A percentile compares a stretch with the other conserved stretches of the same genome.
These are phyloP conservation scores for Fonsecaea monophora DNA, from an alignment of 2,329 filamentous ascomycete species.

Conservation along the genomic window DNA sequence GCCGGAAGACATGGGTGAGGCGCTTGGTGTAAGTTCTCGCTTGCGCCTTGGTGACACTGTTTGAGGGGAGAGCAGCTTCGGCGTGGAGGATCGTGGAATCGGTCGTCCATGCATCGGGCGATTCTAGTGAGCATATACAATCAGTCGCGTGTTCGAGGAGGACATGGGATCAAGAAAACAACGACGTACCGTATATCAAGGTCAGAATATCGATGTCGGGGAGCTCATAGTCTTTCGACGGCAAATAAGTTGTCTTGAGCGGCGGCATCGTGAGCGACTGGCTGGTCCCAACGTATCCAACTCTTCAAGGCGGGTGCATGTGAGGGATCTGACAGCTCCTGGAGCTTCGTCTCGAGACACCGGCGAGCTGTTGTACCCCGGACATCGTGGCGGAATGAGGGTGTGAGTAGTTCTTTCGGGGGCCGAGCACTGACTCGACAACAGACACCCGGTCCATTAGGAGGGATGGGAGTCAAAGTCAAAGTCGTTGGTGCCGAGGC, in stretches of 20 bases:
- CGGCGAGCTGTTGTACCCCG: background rate
- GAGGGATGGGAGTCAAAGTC: background rate
- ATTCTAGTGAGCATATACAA: conserved; percentile 22
- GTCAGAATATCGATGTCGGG: conserved; percentile 36
- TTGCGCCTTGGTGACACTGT: conserved; percentile 61
- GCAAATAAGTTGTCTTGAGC: conserved; percentile 31
- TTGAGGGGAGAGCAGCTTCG: conserved; percentile 63
- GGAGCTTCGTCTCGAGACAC: background rate
- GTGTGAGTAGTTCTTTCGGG: background rate
- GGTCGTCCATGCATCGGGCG: conserved; percentile 37
- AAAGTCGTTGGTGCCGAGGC: background rate
- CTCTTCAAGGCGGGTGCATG: background rate
- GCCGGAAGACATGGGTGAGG: conserved; percentile 63
- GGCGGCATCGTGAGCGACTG: conserved; percentile 9
- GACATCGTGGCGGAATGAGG: background rate
- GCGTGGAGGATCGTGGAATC: conserved; percentile 63
- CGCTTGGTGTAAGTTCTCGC: conserved; percentile 59
- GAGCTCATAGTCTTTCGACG: conserved; percentile 38
- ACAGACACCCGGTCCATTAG: background rate
- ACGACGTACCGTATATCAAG: conserved; percentile 34
- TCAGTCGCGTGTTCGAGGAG: background rate
- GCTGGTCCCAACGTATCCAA: background rate
- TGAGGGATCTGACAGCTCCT: background rate
- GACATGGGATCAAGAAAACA: background rate
- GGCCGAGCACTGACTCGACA: background rate